Evolutionary conservation across 1,284 basidiomycete genomes (phyloP).

Genomic region (Earliella scabrosa): DNA sequence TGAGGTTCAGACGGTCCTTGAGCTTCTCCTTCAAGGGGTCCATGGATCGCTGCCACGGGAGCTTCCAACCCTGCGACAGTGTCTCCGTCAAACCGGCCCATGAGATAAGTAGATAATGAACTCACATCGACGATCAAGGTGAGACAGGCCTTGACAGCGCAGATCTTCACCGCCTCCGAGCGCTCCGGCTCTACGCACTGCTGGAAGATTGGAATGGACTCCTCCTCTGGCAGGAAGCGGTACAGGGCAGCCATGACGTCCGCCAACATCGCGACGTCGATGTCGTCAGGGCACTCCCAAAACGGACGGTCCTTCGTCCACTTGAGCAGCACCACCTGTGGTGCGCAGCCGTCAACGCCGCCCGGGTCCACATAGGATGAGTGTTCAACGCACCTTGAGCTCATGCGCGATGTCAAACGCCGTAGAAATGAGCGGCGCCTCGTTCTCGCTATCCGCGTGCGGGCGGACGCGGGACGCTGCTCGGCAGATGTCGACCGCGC

Average conservation of each 20-base stretch:
- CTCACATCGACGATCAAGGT: constrained; percentile 46
- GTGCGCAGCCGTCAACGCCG: no score
- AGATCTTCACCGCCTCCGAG: constrained; percentile 81
- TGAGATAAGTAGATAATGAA: neutral
- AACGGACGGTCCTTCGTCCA: constrained; percentile 62
- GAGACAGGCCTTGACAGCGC: constrained; percentile 71
- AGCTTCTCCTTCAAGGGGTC: constrained; percentile 49
- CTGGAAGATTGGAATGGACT: constrained; percentile 62
- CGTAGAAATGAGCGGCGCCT: constrained; percentile 71
- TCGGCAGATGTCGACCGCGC: constrained; percentile 82
- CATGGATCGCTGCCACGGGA: constrained; percentile 63
- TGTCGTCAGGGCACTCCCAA: constrained; percentile 71
- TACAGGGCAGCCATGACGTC: constrained; percentile 77
- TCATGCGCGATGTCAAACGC: constrained; percentile 80
- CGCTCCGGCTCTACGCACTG: constrained; percentile 74
- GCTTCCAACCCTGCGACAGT: constrained; percentile 48
- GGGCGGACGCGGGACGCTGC: constrained; percentile 75
- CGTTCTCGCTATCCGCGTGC: constrained; percentile 48
- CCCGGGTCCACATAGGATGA: no score
- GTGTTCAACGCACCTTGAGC: constrained; percentile 69
- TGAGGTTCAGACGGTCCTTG: constrained; percentile 52
- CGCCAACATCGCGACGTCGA: constrained; percentile 81
- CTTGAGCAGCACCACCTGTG: constrained; percentile 51
- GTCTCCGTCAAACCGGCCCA: neutral
- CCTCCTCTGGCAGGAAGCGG: constrained; percentile 68